A percentile compares a stretch with the other conserved stretches of the same genome.
These are phyloP conservation scores for Pythium dissotocum DNA, from an alignment of 352 stramenopile species.

Conservation along the genomic window DNA sequence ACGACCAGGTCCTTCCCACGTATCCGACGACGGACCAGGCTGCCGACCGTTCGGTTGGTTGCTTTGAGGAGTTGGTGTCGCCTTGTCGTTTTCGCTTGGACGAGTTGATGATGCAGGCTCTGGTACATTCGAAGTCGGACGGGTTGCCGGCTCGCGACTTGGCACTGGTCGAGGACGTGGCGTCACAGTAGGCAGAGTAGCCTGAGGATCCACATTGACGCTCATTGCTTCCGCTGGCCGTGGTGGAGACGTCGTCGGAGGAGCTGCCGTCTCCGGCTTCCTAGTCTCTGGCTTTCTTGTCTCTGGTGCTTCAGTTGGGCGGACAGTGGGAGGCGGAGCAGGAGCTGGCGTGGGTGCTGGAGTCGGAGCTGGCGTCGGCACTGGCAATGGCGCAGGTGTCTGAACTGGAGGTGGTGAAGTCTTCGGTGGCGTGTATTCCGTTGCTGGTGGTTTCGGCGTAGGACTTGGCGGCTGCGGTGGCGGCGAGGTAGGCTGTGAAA, in stretches of 20 bases:
- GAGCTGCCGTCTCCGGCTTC: not conserved
- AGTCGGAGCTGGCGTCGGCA: too few species aligned
- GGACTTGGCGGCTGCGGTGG: not conserved
- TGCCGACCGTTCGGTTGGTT: not conserved
- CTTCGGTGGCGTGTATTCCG: not conserved
- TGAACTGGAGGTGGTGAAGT: not conserved
- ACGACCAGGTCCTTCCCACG: conserved; percentile 10
- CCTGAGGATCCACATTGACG: not conserved
- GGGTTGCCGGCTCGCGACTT: not conserved
- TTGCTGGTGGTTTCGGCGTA: not conserved
- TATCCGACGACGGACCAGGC: not conserved
- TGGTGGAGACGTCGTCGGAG: not conserved
- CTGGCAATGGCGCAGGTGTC: not conserved
- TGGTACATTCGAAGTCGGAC: not conserved
- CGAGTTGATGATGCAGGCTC: not conserved
- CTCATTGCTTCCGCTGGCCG: not conserved
- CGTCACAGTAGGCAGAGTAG: not conserved
- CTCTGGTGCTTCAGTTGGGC: not conserved
- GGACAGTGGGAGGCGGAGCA: not conserved
- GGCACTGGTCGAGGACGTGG: not conserved
- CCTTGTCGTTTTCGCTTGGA: not conserved
- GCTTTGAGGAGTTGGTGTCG: not conserved
- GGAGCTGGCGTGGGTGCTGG: not conserved
- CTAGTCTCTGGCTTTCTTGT: not conserved
- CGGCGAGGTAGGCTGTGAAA: not conserved